These are phyloP conservation scores for Tetrahymena elliotti DNA, from an alignment of 73 alveolate genomes.

Conservation along the genomic window DNA sequence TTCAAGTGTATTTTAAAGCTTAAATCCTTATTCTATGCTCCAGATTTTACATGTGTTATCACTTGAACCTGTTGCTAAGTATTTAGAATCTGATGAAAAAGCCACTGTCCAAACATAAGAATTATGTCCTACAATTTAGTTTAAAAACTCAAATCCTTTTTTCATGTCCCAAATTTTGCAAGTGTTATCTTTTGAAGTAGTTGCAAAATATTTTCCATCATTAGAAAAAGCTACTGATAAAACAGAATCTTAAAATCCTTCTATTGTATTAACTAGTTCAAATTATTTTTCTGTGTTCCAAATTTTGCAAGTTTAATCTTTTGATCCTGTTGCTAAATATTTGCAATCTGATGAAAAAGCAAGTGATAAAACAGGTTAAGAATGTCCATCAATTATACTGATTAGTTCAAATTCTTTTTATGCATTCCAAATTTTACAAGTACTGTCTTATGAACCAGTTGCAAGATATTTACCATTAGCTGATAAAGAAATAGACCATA, in stretches of 20 bases:
- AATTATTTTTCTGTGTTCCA: not conserved
- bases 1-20: not conserved
- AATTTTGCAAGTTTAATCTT: not conserved
- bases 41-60: not conserved
- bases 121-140: not conserved
- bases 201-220: not conserved
- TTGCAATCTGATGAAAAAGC: not conserved
- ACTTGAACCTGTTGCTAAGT: not conserved
- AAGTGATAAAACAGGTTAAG: not conserved
- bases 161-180: not conserved
- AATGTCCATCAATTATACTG: not conserved
- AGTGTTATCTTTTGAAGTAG: not conserved
- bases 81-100: not conserved
- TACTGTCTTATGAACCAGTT: not conserved
- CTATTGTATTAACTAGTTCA: not conserved
- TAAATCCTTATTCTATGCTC: not conserved
- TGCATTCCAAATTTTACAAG: not conserved
- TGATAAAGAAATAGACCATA: not conserved
- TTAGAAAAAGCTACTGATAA: not conserved
- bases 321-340: not conserved
- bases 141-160: not conserved
- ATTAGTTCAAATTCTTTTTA: not conserved
- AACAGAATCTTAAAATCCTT: not conserved
- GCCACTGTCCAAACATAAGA: not conserved
- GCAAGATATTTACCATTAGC: not conserved